phyloP scores from a whole-genome alignment of 2,329 filamentous ascomycete species.

The Penicillium sp. region DNA sequence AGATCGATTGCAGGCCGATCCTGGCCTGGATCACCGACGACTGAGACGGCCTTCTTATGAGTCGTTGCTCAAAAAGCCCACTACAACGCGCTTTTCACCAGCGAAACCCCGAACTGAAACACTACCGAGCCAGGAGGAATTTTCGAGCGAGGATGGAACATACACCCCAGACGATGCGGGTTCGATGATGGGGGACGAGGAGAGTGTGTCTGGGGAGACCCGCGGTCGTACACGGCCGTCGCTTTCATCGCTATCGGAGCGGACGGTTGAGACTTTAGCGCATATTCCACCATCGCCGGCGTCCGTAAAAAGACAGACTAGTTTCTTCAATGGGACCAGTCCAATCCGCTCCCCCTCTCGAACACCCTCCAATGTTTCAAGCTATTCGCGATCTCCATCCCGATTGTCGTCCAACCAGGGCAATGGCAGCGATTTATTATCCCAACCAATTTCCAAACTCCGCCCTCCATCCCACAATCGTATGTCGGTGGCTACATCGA shows the following conservation, averaged over 20 bases:
- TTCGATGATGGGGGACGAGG: slow-evolving; percentile 12
- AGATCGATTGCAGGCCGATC: slow-evolving; percentile 47
- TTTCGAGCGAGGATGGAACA: slow-evolving; percentile 20
- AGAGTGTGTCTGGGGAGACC: slow-evolving; percentile 8
- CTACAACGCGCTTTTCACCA: slow-evolving; percentile 27
- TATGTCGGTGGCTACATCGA: slow-evolving; percentile 24
- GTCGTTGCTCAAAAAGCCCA: slow-evolving; percentile 36
- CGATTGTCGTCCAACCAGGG: slow-evolving; percentile 50
- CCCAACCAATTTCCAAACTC: slow-evolving; percentile 31
- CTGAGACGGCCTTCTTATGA: slow-evolving; percentile 43
- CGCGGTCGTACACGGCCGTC: slow-evolving; percentile 34
- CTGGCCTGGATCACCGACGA: slow-evolving; percentile 38
- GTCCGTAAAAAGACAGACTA: slow-evolving; percentile 64
- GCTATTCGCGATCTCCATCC: slow-evolving; percentile 41
- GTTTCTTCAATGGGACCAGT: slow-evolving; percentile 69
- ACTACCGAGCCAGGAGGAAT: slow-evolving; percentile 22
- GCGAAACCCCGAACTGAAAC: slow-evolving; percentile 20
- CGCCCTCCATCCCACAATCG: slow-evolving; percentile 37
- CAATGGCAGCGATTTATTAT: slow-evolving; percentile 55
- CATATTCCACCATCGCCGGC: slow-evolving; percentile 76
- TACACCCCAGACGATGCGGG: slow-evolving; percentile 17
- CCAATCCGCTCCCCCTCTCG: slow-evolving; percentile 63
- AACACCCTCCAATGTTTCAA: slow-evolving; percentile 61
- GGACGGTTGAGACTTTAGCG: slow-evolving; percentile 82
- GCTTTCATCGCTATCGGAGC: slow-evolving; percentile 69